Conservation (phyloP, 73 alveolate species). For the Tetrahymena thermophila region DNA sequence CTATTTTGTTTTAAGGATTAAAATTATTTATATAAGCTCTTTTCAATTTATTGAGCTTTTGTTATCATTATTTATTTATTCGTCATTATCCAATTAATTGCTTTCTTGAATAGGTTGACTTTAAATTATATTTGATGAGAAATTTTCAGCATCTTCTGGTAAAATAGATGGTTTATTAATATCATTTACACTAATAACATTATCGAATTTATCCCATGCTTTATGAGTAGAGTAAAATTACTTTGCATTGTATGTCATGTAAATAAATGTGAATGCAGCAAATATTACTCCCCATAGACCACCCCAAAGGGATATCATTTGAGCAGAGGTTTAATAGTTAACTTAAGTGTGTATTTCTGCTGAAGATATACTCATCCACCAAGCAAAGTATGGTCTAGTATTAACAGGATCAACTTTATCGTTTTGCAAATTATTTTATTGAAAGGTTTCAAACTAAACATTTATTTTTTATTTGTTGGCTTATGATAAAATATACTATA, state of each 20-base stretch:
- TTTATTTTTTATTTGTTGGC: not conserved
- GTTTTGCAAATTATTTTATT: too few relatives aligned
- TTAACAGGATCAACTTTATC: not conserved
- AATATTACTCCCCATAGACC: not conserved
- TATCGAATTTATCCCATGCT: not conserved
- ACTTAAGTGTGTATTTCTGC: not conserved
- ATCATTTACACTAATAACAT: not conserved
- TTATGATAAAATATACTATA: too few relatives aligned
- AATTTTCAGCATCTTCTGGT: not conserved
- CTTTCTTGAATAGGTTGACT: not conserved
- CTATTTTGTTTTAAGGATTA: too few relatives aligned
- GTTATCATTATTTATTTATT: too few relatives aligned
- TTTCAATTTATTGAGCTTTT: not conserved
- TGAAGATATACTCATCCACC: not conserved
- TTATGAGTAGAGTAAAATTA: not conserved
- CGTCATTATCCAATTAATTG: not conserved
- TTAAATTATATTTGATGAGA: not conserved
- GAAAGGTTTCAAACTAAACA: not conserved
- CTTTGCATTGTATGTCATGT: not conserved
- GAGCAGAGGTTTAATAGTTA: not conserved
- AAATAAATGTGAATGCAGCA: not conserved
- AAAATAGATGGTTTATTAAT: not conserved
- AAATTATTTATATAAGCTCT: too few relatives aligned
- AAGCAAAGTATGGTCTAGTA: not conserved
- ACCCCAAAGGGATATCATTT: not conserved